Evolutionary conservation across 768 basidiomycete species (phyloP).

Genomic region (Tricholoma bakamatsutake): DNA sequence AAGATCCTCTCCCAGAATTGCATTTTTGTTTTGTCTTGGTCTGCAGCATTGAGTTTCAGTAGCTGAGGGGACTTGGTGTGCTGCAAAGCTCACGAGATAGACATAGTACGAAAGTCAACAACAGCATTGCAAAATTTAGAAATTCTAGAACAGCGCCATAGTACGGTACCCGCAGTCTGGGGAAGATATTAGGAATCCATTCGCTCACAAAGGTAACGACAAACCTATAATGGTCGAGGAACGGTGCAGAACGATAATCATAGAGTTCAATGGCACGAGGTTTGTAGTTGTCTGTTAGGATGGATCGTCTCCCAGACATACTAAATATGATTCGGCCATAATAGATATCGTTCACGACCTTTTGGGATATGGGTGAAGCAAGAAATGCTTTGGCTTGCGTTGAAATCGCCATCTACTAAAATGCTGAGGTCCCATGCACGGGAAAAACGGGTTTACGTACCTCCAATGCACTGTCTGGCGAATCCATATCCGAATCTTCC

Average conservation of each 20-base stretch:
- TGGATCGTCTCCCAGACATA: slow-evolving; percentile 54
- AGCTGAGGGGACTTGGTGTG: neutral
- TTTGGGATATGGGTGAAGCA: slow-evolving; percentile 77
- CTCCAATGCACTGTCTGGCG: slow-evolving; percentile 81
- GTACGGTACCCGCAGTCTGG: slow-evolving; percentile 72
- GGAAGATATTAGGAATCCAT: slow-evolving; percentile 1
- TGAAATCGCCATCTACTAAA: slow-evolving; percentile 75
- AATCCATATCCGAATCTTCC: slow-evolving; percentile 56
- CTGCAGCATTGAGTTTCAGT: slow-evolving; percentile 31
- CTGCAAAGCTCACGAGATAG: slow-evolving; percentile 54
- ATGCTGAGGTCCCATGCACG: neutral
- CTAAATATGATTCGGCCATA: slow-evolving; percentile 72
- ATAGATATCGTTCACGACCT: slow-evolving; percentile 84
- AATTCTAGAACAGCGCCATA: slow-evolving; percentile 79
- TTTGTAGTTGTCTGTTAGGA: slow-evolving; percentile 90
- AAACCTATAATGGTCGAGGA: slow-evolving; percentile 81
- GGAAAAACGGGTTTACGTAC: slow-evolving; percentile 33
- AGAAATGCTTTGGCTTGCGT: slow-evolving; percentile 82
- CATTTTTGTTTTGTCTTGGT: slow-evolving; percentile 44
- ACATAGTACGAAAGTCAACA: slow-evolving; percentile 68
- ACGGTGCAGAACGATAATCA: slow-evolving; percentile 56
- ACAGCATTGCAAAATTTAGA: slow-evolving; percentile 63
- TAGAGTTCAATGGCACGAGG: slow-evolving; percentile 69
- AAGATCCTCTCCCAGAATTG: slow-evolving; percentile 68
- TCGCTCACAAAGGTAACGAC: neutral